Evolutionary conservation across 129 eudicot genomes (phyloP), one percentile per base, ranked within the genome.

Genomic region (Tanacetum coccineum): DNA sequence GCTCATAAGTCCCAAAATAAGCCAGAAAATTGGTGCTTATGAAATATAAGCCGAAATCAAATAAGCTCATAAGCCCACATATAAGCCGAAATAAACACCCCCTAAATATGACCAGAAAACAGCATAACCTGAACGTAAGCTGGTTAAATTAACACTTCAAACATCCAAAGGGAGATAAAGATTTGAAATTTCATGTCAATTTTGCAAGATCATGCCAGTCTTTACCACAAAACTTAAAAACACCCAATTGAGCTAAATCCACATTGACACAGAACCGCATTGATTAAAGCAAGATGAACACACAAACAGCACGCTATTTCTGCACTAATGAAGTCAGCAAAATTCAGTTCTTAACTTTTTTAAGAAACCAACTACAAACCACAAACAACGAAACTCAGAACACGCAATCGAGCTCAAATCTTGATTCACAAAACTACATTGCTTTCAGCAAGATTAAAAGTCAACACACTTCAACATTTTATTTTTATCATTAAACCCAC

Each of bases 151-250:
- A 6, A 60, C 32, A 9, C 7, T 51, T 25, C 64, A 64, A 64
- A 42, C 49, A 66, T 74, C 55, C 18, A 30, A 45, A 71, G 59
- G 59, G 30, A 47, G 62, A 51, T 10, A 18, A 46, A 59, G 13
- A 58, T 59, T 36, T 32, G 2, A 15, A 47, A 36, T 58, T 48
- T 14, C 6, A 50, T 20, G 49, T 59, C 12, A 67, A 59, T 21
- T 12, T 30, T 21, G 55, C 63, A 13, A 59, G 62, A 58, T 67
- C 55, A 13, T 52, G 59, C 12, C 48, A 48, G 36, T 48, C 30
- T 48, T 58, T 49, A 74, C 62, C 53, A 66, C 68, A 47, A 66
- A 28, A 39, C 13, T 12, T 59, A 69, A 6, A 20, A 49, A 20
- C 59, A 62, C 64, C 20, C 48, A 72, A 7, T 40, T 52, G 21